phyloP scores from a whole-genome alignment of 1,284 basidiomycete species.

The Gymnopus androsaceus region DNA sequence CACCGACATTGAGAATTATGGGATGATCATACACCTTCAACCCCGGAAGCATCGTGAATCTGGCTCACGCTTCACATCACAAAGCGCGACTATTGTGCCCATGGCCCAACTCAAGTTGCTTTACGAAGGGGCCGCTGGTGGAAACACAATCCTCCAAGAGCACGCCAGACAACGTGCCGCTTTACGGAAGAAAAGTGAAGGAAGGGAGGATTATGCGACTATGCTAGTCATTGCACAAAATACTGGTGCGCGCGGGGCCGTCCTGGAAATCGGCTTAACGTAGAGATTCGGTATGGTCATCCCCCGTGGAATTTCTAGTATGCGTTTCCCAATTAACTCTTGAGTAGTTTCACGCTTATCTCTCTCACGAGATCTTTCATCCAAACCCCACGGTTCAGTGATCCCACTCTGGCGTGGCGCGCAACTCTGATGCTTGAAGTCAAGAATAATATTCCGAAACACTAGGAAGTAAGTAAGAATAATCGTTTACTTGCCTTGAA shows the following conservation, averaged over 20 bases:
- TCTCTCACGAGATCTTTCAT: too few relatives aligned
- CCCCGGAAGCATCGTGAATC: not conserved
- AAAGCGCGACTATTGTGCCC: not conserved
- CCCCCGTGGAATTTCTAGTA: too few relatives aligned
- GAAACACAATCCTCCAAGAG: not conserved
- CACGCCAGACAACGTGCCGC: not conserved
- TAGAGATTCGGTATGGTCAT: not conserved
- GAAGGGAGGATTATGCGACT: not conserved
- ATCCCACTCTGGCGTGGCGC: too few relatives aligned
- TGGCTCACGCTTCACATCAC: not conserved
- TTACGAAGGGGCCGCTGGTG: not conserved
- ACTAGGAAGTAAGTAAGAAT: too few relatives aligned
- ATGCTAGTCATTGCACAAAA: constrained; percentile 1
- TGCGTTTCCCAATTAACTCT: too few relatives aligned
- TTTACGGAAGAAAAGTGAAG: not conserved
- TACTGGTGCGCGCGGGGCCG: too few relatives aligned
- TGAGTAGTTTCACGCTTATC: too few relatives aligned
- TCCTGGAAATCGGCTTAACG: not conserved
- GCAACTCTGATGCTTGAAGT: too few relatives aligned
- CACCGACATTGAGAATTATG: not conserved
- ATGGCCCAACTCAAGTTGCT: not conserved
- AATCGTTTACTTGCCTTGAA: too few relatives aligned
- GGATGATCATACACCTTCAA: not conserved
- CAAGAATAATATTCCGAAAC: too few relatives aligned
- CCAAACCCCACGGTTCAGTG: too few relatives aligned